Evolutionary conservation across 2,329 filamentous ascomycete genomes (phyloP), one percentile per base, ranked within the genome.

Genomic region (Pseudocercospora macadamiae): DNA sequence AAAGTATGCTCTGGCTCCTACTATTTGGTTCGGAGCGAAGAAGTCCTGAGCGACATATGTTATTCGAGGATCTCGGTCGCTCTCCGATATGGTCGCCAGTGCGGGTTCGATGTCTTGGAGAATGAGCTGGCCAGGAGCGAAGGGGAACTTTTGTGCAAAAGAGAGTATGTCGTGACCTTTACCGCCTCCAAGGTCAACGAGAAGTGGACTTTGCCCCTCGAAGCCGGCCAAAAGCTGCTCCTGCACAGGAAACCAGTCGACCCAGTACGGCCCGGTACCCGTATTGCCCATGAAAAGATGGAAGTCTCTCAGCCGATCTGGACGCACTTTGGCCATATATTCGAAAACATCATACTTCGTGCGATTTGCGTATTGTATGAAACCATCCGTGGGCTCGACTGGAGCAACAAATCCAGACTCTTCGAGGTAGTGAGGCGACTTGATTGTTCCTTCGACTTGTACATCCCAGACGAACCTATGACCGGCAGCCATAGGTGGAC

Each of bases 241-340:
- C 16, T 34, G 28, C 10, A 51, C 47, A 42, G 42, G 53, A 19
- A 34, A 49, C 18, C 54, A 55, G 26, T 55, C 54, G 4, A 55
- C 28, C 54, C 42, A 55, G 12, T 55, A 55, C 6, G 32, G 34
- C 12, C 44, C 34, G 21, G 54, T 48, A 7, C 54, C 54, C 2
- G 54, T 55, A 6, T 55, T 55, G n/a, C 54, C 54, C 44, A 49
- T 55, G 44, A 55, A 55, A 6, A 48, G 23, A 32, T 55, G 44
- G 7, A 55, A 55, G 19, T 55, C 54, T 39, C 21, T 28, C 2
- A 55, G 21, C 28, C 54, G 44, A 16, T 55, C 54, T 23, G 44
- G 53, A 12, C 53, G 53, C 19, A 37, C 30, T 21, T 47, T 34
- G 16, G 54, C 32, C 44, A 55, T 55, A 26, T 55, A 49, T 36